A percentile compares a stretch with the other conserved stretches of the same genome.
These are phyloP conservation scores for Trifolium repens DNA, from an alignment of 306 rosid genomes.

Conservation along the genomic window DNA sequence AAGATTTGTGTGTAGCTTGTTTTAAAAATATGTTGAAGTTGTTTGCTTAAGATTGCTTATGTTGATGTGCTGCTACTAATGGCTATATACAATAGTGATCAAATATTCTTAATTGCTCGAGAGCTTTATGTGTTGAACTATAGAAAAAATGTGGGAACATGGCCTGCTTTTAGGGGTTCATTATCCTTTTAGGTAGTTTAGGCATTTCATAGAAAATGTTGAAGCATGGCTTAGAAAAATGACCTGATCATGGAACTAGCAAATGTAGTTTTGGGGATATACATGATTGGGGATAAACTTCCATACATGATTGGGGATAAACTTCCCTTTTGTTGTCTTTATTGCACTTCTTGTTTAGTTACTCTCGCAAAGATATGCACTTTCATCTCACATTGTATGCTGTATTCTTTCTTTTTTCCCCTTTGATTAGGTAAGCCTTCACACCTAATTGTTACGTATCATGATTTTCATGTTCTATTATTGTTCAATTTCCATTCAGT, in stretches of 20 bases:
- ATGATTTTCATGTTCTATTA: conserved; percentile 13
- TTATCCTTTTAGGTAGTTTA: neutral
- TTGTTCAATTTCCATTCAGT: conserved; percentile 7
- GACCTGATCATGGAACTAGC: neutral
- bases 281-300: neutral
- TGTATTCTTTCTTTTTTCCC: conserved; percentile 1
- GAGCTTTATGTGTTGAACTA: conserved; percentile 5
- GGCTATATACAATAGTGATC: neutral
- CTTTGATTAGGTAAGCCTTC: conserved; percentile 9
- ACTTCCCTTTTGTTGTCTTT: conserved; percentile 14
- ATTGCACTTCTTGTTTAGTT: conserved; percentile 20
- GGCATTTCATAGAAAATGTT: conserved; percentile 8
- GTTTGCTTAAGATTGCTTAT: neutral
- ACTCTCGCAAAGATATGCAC: conserved; percentile 5
- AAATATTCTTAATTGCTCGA: conserved; percentile 5
- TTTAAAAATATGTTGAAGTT: neutral
- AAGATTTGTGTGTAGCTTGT: conserved; percentile 17
- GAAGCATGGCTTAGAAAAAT: conserved; percentile 8
- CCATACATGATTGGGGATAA: neutral
- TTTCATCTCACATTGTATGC: neutral
- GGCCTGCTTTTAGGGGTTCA: neutral
- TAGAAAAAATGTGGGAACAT: conserved; percentile 12
- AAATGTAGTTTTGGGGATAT: conserved; percentile 13
- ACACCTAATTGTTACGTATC: neutral
- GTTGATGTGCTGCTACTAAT: neutral